Evolutionary conservation across 2,329 filamentous ascomycete genomes (phyloP), one percentile per base, ranked within the genome.

Genomic region (Ascochyta viciae-villosae): DNA sequence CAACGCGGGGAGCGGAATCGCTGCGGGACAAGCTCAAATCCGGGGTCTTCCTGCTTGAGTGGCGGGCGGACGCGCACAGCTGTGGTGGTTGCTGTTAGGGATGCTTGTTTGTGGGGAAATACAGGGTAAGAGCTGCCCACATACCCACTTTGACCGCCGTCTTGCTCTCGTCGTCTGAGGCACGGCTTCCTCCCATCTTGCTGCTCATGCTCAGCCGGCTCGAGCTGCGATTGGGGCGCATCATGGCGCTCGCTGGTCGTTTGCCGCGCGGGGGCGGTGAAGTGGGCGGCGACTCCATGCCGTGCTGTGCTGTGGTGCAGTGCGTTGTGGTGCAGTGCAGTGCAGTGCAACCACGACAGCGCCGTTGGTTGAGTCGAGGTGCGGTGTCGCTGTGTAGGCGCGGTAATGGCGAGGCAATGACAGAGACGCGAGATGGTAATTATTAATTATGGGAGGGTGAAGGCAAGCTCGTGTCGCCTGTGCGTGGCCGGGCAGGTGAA

Each of bases 111-210:
- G 44, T 50, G 50, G 48, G 43, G 57, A 39, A 40, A 35, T 33
- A 38, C 57, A 39, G 47, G 31, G 53, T 43, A 29, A 38, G 37
- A 40, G 51, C 52, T 35, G 52, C 15, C 44, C 50, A 90, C 92
- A 69, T 85, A 97, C 93, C 93, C 74, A 97, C 93, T 94, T 91
- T 95, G 78, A 97, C 93, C 24, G 93, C 91, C 6, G 93, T 96
- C 75, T 90, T 93, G 61, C 84, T 85, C 75, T 96, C 93, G 67
- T 97, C 93, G 70, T 97, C 93, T 0, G 92, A 96, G 23, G 89
- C 89, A 72, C 91, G 86, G 78, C 91, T 96, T 61, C 89, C 87
- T 48, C 87, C 88, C 48, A 83, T 80, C 76, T 90, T 94, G 79
- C 90, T 90, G 69, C 84, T 88, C 81, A 89, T 89, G 80, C 92